phyloP scores from a whole-genome alignment of 2,329 filamentous ascomycete species.

The Colletotrichum salicis region DNA sequence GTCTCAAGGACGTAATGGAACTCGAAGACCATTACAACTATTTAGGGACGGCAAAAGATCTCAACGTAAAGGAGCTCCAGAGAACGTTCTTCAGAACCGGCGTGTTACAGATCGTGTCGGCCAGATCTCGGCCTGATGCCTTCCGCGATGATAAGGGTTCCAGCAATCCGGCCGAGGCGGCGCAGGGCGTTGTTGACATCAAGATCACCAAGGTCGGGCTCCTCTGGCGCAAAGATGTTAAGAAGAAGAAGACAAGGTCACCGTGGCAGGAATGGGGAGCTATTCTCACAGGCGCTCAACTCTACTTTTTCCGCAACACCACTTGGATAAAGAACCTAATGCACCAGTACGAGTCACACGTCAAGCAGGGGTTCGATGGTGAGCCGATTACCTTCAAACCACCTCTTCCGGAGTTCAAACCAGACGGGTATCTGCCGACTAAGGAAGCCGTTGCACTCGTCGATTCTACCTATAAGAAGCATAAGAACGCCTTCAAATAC shows the following conservation, averaged over 20 bases:
- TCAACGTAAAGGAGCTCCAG: constrained; percentile 85
- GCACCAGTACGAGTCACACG: constrained; percentile 84
- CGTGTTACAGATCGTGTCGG: constrained; percentile 93
- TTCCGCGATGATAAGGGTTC: constrained; percentile 91
- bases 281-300: constrained; percentile 92
- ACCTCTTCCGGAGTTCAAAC: constrained; percentile 90
- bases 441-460: constrained; percentile 90
- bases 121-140: constrained; percentile 90
- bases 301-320: constrained; percentile 96
- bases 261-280: constrained; percentile 99
- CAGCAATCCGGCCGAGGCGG: constrained; percentile 85
- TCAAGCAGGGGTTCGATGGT: constrained; percentile 79
- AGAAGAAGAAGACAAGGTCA: constrained; percentile 92
- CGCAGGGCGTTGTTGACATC: constrained; percentile 94
- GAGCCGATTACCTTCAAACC: constrained; percentile 90
- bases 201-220: constrained; percentile 96
- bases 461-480: constrained; percentile 89
- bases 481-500: constrained; percentile 95
- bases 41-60: constrained; percentile 76
- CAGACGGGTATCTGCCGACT: constrained; percentile 92
- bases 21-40: constrained; percentile 94
- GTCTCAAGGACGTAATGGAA: constrained; percentile 90
- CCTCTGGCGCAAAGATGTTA: constrained; percentile 92
- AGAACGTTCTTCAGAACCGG: constrained; percentile 92
- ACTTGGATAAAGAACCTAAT: constrained; percentile 92